A percentile compares a stretch with the other conserved stretches of the same genome.
phyloP scores from a whole-genome alignment of 495 filamentous ascomycete genomes.

The Penicillium malachiteum region DNA sequence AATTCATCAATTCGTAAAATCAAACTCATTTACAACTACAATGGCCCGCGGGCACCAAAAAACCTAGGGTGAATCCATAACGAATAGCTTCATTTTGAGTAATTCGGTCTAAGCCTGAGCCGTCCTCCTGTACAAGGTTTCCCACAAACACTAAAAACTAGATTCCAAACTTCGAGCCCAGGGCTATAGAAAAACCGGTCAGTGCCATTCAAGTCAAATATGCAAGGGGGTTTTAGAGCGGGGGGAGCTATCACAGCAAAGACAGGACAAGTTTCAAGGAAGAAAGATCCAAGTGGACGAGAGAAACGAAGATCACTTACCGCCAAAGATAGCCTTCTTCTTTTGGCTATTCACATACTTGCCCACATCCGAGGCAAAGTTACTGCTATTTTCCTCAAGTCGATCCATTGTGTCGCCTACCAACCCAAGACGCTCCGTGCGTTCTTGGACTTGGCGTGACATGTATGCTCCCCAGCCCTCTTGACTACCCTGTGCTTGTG shows the following conservation, averaged over 20 bases:
- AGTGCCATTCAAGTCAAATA: constrained; percentile 19
- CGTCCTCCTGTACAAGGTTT: neutral
- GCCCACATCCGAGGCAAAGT: constrained; percentile 80
- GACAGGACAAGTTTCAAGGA: neutral
- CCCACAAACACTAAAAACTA: constrained; percentile 12
- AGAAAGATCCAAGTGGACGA: neutral
- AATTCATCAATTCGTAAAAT: too few relatives aligned
- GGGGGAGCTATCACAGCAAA: neutral
- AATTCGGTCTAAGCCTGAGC: neutral
- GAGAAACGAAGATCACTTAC: constrained; percentile 32
- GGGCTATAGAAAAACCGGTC: constrained; percentile 26
- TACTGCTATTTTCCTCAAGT: constrained; percentile 72
- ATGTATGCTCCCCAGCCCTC: constrained; percentile 72
- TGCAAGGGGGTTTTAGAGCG: constrained; percentile 18
- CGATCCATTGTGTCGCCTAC: constrained; percentile 82
- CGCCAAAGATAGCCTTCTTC: constrained; percentile 71
- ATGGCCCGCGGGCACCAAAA: too few relatives aligned
- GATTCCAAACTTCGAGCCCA: constrained; percentile 47
- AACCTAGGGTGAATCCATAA: neutral
- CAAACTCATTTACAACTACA: too few relatives aligned
- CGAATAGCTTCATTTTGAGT: neutral
- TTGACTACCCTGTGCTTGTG: constrained; percentile 24
- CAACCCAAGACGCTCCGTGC: constrained; percentile 80
- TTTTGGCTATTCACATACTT: constrained; percentile 87
- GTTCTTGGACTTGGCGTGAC: constrained; percentile 79